Evolutionary conservation across 352 stramenopile species (phyloP).

Genomic region (Thalassiosira exigua): DNA sequence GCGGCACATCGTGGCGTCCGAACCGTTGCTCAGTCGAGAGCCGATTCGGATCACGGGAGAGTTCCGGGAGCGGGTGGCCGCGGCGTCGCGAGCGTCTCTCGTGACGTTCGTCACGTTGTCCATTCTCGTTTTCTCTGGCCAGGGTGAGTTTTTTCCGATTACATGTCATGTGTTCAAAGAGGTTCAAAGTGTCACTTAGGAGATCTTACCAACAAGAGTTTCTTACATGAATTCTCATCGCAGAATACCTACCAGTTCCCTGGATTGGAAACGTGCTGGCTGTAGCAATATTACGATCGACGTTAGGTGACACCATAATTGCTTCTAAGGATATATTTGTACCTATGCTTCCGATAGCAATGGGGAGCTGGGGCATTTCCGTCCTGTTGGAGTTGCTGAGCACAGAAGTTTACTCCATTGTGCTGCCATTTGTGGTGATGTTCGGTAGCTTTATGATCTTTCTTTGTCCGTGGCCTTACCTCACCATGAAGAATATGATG

Average conservation of each 20-base stretch:
- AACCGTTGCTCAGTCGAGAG: slow-evolving; percentile 9
- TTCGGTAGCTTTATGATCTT: slow-evolving; percentile 20
- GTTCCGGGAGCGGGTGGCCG: slow-evolving; percentile 21
- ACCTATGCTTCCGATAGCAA: slow-evolving; percentile 30
- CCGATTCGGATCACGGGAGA: slow-evolving; percentile 21
- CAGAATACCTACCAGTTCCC: slow-evolving; percentile 8
- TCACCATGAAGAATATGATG: slow-evolving; percentile 53
- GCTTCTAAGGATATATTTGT: slow-evolving; percentile 28
- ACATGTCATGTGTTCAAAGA: not conserved
- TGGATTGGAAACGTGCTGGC: slow-evolving; percentile 52
- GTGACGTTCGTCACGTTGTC: slow-evolving; percentile 22
- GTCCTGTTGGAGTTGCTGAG: slow-evolving; percentile 12
- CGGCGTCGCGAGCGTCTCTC: slow-evolving; percentile 15
- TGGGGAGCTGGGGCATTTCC: slow-evolving; percentile 25
- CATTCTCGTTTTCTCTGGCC: slow-evolving; percentile 29
- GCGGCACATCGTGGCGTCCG: not conserved
- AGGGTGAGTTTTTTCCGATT: slow-evolving; percentile 11
- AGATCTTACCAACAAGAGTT: not conserved
- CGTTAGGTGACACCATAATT: slow-evolving; percentile 32
- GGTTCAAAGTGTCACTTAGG: not conserved
- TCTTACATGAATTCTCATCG: not conserved
- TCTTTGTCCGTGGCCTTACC: slow-evolving; percentile 38
- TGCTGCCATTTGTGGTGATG: slow-evolving; percentile 42
- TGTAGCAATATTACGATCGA: slow-evolving; percentile 22
- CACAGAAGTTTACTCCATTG: slow-evolving; percentile 35